Base-by-base conservation (phyloP, 2,329 filamentous ascomycete genomes). In the Penicillium sp. region DNA sequence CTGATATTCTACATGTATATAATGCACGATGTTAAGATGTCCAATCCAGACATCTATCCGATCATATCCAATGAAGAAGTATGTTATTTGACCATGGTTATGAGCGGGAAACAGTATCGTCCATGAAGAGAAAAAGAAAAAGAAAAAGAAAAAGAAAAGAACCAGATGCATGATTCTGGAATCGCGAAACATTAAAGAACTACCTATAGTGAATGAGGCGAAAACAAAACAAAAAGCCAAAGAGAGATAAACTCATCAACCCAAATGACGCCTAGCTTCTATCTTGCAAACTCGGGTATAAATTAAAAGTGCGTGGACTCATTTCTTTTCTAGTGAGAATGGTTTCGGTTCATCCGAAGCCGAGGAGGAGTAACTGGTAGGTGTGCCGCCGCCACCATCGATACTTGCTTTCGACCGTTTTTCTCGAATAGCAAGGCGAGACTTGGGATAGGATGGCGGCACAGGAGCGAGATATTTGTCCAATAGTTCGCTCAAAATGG, bases 401-500 rank as follows among this genome's bases (percentile, higher is more conserved):
- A 69, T 54, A 50, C 66, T 73, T 42, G 61, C 66, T 57, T 66
- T 62, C 4, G 64, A 65, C 9, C 60, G 61, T 38, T 66, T 67
- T 43, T 69, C 69, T 29, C 70, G 64, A 14, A 72, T 60, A 7
- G 69, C 61, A 39, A 73, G 61, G 22, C 70, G 66, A 11, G 67
- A 69, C 45, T 61, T 71, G 20, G 67, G 66, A 46, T 69, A 68
- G 2, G 75, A 74, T 2, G 77, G 72, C 9, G 76, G 72, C 10
- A 75, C 72, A 46, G 84, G 82, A 14, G 76, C 76, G 9, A 89
- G 79, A 66, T 89, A 89, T 31, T 81, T 80, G 63, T 89, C 85
- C 13, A 97, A 78, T 77, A 97, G 93, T 68, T 86, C 86, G 75
- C 90, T 94, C 52, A 97, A 79, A 39, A 95, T 87, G 45, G 92